A percentile compares a stretch with the other conserved stretches of the same genome.
Evolutionary conservation across 2,329 filamentous ascomycete genomes (phyloP).

Genomic region (Fusarium tjaetaba): DNA sequence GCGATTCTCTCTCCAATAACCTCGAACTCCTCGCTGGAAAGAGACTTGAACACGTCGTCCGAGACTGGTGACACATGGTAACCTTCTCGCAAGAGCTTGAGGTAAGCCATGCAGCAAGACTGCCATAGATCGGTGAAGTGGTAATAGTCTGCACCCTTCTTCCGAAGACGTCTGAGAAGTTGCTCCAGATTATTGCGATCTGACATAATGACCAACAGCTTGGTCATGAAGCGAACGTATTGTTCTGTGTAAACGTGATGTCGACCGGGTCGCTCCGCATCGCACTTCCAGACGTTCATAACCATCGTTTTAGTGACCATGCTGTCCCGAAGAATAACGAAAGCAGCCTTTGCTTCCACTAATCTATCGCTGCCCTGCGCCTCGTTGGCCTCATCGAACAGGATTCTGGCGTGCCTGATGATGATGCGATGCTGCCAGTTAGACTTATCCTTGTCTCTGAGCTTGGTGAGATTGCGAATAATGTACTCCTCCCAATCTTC

Average conservation of each 20-base stretch:
- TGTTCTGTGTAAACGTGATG: constrained; percentile 93
- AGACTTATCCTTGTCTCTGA: constrained; percentile 82
- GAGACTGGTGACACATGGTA: constrained; percentile 57
- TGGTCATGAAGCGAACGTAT: constrained; percentile 85
- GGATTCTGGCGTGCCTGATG: constrained; percentile 71
- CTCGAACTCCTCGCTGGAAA: constrained; percentile 66
- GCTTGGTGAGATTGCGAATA: constrained; percentile 59
- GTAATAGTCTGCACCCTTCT: constrained; percentile 80
- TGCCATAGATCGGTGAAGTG: constrained; percentile 71
- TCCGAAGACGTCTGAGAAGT: constrained; percentile 80
- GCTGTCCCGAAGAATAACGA: constrained; percentile 75
- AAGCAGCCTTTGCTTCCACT: constrained; percentile 80
- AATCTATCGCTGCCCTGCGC: constrained; percentile 56
- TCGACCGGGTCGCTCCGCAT: constrained; percentile 82
- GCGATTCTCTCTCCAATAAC: constrained; percentile 64
- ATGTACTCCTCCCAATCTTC: constrained; percentile 71
- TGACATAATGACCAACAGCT: constrained; percentile 76
- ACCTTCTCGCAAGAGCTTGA: constrained; percentile 61
- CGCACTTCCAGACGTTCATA: constrained; percentile 94
- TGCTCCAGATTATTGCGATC: constrained; percentile 82
- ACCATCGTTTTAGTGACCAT: constrained; percentile 95
- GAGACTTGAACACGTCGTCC: constrained; percentile 66
- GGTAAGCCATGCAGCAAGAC: constrained; percentile 62
- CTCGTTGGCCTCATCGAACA: constrained; percentile 58
- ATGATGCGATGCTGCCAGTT: constrained; percentile 97